A percentile compares a stretch with the other conserved stretches of the same genome.
Evolutionary conservation across 2,329 filamentous ascomycete genomes (phyloP).

Genomic region (Dothistroma pini): DNA sequence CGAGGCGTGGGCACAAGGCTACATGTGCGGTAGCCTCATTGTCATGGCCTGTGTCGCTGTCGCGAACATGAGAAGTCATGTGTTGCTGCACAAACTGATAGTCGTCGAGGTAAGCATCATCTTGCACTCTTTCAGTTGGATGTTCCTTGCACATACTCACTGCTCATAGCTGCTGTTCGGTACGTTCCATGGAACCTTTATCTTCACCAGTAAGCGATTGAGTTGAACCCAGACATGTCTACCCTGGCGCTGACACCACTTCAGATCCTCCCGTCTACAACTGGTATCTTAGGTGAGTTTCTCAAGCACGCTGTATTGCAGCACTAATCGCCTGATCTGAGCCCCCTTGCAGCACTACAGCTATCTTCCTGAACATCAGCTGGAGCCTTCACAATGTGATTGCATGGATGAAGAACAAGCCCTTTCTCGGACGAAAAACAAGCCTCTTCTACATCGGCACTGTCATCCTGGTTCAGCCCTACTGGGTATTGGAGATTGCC

Average conservation of each 20-base stretch:
- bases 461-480: slow-evolving; percentile 57
- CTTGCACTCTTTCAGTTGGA: neutral
- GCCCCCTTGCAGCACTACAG: slow-evolving; percentile 46
- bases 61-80: slow-evolving; percentile 47
- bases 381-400: slow-evolving; percentile 65
- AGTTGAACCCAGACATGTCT: slow-evolving; percentile 6
- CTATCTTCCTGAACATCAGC: slow-evolving; percentile 55
- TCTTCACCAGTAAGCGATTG: slow-evolving; percentile 45
- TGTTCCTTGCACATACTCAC: slow-evolving; percentile 2
- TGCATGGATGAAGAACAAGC: slow-evolving; percentile 63
- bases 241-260: slow-evolving; percentile 8
- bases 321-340: neutral
- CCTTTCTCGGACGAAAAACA: slow-evolving; percentile 46
- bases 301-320: neutral
- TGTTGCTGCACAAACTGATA: slow-evolving; percentile 50
- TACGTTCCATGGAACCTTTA: slow-evolving; percentile 55
- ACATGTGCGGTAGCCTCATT: slow-evolving; percentile 40
- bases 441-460: slow-evolving; percentile 57
- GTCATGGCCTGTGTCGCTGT: slow-evolving; percentile 49
- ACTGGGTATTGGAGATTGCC: slow-evolving; percentile 63
- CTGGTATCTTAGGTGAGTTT: slow-evolving; percentile 52
- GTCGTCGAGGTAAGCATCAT: slow-evolving; percentile 42
- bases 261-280: slow-evolving; percentile 51
- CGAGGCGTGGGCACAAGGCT: slow-evolving; percentile 35
- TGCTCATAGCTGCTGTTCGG: slow-evolving; percentile 29